phyloP scores from a whole-genome alignment of 1,284 basidiomycete species.

The Rhodotorula sp. region DNA sequence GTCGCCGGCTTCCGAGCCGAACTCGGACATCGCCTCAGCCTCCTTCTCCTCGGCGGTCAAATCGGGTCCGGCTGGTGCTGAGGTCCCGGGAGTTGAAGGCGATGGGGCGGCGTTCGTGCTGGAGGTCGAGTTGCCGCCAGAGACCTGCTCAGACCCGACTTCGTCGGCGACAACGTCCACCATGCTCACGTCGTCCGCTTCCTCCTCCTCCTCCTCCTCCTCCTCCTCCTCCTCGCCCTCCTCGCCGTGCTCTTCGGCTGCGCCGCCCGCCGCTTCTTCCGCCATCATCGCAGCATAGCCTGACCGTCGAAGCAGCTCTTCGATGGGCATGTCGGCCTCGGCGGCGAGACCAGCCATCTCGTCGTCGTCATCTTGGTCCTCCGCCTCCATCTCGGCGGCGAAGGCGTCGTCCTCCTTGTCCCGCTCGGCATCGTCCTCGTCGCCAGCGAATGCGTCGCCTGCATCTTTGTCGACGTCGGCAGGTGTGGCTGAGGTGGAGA shows the following conservation, averaged over 20 bases:
- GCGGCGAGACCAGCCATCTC: slow-evolving; percentile 41
- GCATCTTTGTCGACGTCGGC: slow-evolving; percentile 5
- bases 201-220: background rate
- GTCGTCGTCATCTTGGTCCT: slow-evolving; percentile 42
- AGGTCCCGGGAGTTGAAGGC: slow-evolving; percentile 11
- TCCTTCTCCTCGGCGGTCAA: slow-evolving; percentile 51
- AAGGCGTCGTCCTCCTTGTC: slow-evolving; percentile 29
- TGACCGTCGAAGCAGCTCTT: slow-evolving; percentile 29
- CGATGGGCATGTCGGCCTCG: slow-evolving; percentile 39
- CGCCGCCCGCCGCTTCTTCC: slow-evolving; percentile 29
- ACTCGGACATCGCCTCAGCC: slow-evolving; percentile 44
- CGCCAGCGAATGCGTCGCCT: slow-evolving; percentile 21
- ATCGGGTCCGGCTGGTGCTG: slow-evolving; percentile 38
- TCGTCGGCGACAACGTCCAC: background rate
- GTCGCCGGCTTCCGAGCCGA: slow-evolving; percentile 36
- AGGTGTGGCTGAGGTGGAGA: slow-evolving; percentile 35
- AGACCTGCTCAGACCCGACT: background rate
- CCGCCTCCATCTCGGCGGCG: slow-evolving; percentile 39
- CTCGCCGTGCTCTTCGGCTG: slow-evolving; percentile 21
- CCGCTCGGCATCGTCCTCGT: slow-evolving; percentile 25
- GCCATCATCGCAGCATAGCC: slow-evolving; percentile 36
- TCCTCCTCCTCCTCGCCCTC: slow-evolving; percentile 25
- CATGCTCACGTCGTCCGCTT: slow-evolving; percentile 4
- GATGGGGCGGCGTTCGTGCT: slow-evolving; percentile 1
- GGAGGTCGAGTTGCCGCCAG: background rate